Evolutionary conservation across 2,329 filamentous ascomycete genomes (phyloP), one percentile per base, ranked within the genome.

Genomic region (Penicillium sp.): DNA sequence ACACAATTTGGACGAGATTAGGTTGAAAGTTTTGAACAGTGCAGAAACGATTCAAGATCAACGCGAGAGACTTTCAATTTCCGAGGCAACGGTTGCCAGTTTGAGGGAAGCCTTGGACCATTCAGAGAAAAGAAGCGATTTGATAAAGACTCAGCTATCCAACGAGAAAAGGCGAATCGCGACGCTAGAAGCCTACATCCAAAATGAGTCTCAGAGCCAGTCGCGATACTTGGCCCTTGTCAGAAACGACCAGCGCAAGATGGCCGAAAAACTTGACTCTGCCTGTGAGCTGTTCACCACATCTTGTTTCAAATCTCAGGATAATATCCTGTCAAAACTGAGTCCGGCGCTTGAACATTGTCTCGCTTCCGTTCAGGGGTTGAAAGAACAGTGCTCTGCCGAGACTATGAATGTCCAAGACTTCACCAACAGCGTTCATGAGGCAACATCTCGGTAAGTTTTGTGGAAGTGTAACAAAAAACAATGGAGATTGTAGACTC

Each of bases 131-230:
- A 68, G 60, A 41, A 38, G 58, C 1, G 48, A 58, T 4, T 53
- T 61, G 33, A 36, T 57, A 31, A 61, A 68, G 23, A 39, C 36
- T 6, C 66, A 67, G 23, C 49, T 77, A 7, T 36, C 57, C 2
- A 62, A 69, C 3, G 73, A 77, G 35, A 72, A 62, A 44, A 74
- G 62, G 43, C 66, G 68, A 49, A 63, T 63, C 0, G 55, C 53
- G 3, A 65, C 55, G 2, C 62, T 77, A 4, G 74, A 77, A 43
- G 54, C 62, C 4, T 74, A 71, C 38, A 75, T 77, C 15, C 67
- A 70, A 35, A 66, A 61, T 9, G 60, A 58, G 39, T 64, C 68
- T 21, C 61, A 53, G 17, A 54, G 43, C 9, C 70, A 73, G 33
- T 53, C 60, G 3, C 63, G 56, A 27, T 61, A 64, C 23, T 38